Base-by-base conservation (phyloP, 305 asterid genomes). In the Fraxinus angustifolia region DNA sequence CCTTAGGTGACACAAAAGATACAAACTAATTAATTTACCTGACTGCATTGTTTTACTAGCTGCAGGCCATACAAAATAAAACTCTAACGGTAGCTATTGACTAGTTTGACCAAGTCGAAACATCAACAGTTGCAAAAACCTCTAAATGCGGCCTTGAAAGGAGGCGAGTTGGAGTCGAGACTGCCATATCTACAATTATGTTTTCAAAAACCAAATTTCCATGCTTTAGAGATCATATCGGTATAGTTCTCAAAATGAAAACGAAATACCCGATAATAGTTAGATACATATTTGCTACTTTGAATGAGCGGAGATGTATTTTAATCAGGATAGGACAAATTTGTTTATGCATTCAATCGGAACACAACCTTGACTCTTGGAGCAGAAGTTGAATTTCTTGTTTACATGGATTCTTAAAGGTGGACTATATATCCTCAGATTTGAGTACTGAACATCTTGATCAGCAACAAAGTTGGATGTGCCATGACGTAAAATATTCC, bases 141-240 rank as follows among this genome's bases (percentile, higher is more conserved):
- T 6, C 30, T 19, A 1, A 11, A 60, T 11, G 21, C 3, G 31
- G 30, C 31, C 70, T 21, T 60, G 70, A 60, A 60, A 17, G 10
- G 11, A 16, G 23, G 70, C 28, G 7, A 4, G 31, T 19, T 10
- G 3, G 17, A 60, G 31, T 60, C 30, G 4, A 36, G 42, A 14
- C 26, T 6, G 67, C 8, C 1, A 56, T 4, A 60, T 38, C 84
- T 84, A 81, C 73, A 58, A 62, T 11, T 84, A 81, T 84, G 78
- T 73, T 72, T 17, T 16, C n/a, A 21, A 8, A 60, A 3, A 50
- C 19, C 17, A 50, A 12, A 14, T 50, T 50, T 14, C 19, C 60
- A 16, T 50, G 21, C 17, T 50, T 50, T 50, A 50, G 17, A 50
- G 19, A 50, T 50, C 60, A 50, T 12, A 48, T 12, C 4, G 58